These are phyloP conservation scores for Trametes maxima DNA, from an alignment of 768 basidiomycete species.

Conservation along the genomic window DNA sequence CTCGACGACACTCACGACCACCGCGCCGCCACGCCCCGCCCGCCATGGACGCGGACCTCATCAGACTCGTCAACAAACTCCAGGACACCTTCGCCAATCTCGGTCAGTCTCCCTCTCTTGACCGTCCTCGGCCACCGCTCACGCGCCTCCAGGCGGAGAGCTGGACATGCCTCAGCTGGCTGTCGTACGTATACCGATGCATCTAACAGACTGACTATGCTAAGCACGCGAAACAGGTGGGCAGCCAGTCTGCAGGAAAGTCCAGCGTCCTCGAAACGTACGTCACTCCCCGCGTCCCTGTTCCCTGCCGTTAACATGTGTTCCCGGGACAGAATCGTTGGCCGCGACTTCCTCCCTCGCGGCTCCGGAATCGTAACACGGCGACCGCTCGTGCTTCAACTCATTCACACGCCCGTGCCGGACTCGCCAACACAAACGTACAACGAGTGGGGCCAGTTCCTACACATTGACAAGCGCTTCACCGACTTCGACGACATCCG, in stretches of 20 bases:
- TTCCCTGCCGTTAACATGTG: neutral
- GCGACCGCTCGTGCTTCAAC: constrained; percentile 91
- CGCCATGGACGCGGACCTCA: constrained; percentile 91
- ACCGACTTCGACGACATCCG: constrained; percentile 96
- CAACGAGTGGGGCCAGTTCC: constrained; percentile 95
- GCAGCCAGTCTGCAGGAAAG: constrained; percentile 96
- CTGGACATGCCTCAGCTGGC: constrained; percentile 92
- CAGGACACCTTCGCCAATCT: constrained; percentile 92
- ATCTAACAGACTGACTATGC: neutral
- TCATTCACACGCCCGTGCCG: constrained; percentile 85
- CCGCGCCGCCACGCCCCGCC: constrained; percentile 4
- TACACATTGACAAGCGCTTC: constrained; percentile 94
- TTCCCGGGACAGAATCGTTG: constrained; percentile 68
- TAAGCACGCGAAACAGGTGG: constrained; percentile 59
- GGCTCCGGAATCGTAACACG: constrained; percentile 96
- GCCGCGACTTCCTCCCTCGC: constrained; percentile 86
- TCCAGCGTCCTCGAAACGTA: constrained; percentile 96
- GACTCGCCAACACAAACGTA: constrained; percentile 47
- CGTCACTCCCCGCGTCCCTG: constrained; percentile 34
- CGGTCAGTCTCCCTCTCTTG: constrained; percentile 51
- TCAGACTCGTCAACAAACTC: constrained; percentile 91
- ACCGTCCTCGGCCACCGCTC: constrained; percentile 16
- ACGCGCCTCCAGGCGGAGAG: constrained; percentile 65
- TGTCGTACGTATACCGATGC: constrained; percentile 58
- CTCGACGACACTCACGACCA: constrained; percentile 17